These are phyloP conservation scores for Chaetomium strumarium DNA, from an alignment of 2,329 filamentous ascomycete species.

Conservation along the genomic window DNA sequence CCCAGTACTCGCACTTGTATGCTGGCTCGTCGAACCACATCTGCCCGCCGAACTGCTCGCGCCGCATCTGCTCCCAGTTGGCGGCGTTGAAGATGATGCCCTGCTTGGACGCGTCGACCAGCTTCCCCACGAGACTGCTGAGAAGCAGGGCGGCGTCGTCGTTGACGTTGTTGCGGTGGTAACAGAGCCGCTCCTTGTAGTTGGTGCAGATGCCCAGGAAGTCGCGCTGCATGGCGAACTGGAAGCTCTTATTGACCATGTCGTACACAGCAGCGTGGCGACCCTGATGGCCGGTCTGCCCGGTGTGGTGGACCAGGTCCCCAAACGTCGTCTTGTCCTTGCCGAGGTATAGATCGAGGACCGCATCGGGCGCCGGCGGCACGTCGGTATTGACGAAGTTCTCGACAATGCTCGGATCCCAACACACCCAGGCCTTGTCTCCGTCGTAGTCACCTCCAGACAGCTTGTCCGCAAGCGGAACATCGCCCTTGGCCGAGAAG, in stretches of 20 bases:
- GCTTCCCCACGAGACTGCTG: constrained; percentile 45
- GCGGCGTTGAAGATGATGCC: constrained; percentile 42
- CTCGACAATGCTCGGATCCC: constrained; percentile 59
- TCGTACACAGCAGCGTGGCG: constrained; percentile 30
- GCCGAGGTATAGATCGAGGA: constrained; percentile 42
- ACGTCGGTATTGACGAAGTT: constrained; percentile 60
- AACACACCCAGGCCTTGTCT: constrained; percentile 72
- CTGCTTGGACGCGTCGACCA: constrained; percentile 56
- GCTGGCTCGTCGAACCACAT: constrained; percentile 32
- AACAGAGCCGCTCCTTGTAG: constrained; percentile 58
- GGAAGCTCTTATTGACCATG: constrained; percentile 50
- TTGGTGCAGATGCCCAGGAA: constrained; percentile 60
- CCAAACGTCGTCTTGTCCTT: constrained; percentile 43
- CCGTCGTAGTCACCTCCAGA: constrained; percentile 81
- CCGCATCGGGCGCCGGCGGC: constrained; percentile 35
- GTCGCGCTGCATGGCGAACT: constrained; percentile 51
- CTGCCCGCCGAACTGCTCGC: constrained; percentile 22
- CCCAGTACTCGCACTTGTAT: constrained; percentile 39
- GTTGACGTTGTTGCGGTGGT: constrained; percentile 48
- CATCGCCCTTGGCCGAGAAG: constrained; percentile 59
- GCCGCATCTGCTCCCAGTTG: constrained; percentile 37
- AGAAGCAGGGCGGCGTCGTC: constrained; percentile 41
- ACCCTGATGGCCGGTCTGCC: neutral
- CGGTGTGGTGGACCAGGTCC: constrained; percentile 33
- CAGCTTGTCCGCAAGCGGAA: constrained; percentile 61